These are phyloP conservation scores for Abrus pulchellus DNA, from an alignment of 306 rosid species.

Conservation along the genomic window DNA sequence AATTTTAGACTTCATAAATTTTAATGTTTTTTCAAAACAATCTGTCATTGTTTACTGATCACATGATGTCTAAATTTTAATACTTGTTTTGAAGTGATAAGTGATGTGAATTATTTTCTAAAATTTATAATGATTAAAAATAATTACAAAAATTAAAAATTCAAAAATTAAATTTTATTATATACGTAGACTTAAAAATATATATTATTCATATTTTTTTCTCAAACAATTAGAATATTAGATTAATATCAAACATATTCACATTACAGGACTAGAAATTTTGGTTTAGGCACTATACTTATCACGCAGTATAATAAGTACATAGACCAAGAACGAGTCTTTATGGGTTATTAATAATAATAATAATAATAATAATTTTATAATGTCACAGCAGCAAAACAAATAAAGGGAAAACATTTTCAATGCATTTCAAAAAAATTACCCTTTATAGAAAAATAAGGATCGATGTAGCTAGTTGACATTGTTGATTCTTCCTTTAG, in stretches of 20 bases:
- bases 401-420: conserved; percentile 5
- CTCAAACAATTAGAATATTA: neutral
- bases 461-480: conserved; percentile 54
- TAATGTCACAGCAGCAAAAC: neutral
- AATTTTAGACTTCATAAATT: too few species aligned
- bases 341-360: neutral
- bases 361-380: neutral
- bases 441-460: conserved; percentile 62
- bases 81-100: too few species aligned
- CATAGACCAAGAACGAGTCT: neutral
- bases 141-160: too few species aligned
- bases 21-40: too few species aligned
- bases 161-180: too few species aligned
- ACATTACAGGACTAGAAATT: neutral
- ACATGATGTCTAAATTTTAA: too few species aligned
- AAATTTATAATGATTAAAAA: too few species aligned
- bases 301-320: neutral
- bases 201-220: too few species aligned
- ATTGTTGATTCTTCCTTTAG: conserved; percentile 47
- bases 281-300: neutral
- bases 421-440: conserved; percentile 12
- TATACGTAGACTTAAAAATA: too few species aligned
- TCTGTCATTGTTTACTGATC: too few species aligned
- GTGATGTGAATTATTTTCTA: too few species aligned
- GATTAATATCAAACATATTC: neutral